Conservation (phyloP, 805 yeast genomes). For the Candida koratica region DNA sequence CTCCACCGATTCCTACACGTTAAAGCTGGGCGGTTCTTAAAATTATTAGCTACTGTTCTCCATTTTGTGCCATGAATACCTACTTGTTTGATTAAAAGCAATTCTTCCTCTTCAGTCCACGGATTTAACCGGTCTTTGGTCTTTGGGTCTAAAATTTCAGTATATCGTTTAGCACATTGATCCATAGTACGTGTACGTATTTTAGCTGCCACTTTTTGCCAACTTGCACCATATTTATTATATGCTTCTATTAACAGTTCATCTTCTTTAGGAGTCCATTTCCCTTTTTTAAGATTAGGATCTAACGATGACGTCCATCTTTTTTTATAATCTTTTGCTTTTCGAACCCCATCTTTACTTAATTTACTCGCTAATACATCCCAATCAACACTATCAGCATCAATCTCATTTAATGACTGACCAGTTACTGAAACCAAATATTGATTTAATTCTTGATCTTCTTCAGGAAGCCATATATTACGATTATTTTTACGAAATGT, state of each 20-base stretch:
- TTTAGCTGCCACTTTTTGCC: conserved; percentile 78
- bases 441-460: conserved; percentile 52
- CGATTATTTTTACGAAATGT: conserved; percentile 62
- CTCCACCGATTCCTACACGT: conserved; percentile 94
- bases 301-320: conserved; percentile 85
- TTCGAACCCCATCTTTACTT: conserved; percentile 46
- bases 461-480: conserved; percentile 72
- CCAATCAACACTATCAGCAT: conserved; percentile 55
- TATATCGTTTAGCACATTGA: conserved; percentile 89
- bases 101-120: conserved; percentile 79
- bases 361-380: conserved; percentile 43
- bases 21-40: conserved; percentile 78
- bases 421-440: conserved; percentile 37
- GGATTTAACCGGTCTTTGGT: conserved; percentile 72
- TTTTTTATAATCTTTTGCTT: conserved; percentile 79
- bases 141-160: conserved; percentile 81
- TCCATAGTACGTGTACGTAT: conserved; percentile 88
- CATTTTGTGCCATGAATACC: conserved; percentile 79
- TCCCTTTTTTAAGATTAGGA: conserved; percentile 77
- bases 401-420: conserved; percentile 20
- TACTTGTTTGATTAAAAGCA: conserved; percentile 62
- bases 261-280: conserved; percentile 85
- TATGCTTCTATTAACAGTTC: conserved; percentile 58
- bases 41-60: conserved; percentile 70
- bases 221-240: conserved; percentile 66